Percentiles rank a stretch among this genome's conserved stretches.
Conservation (phyloP, 495 filamentous ascomycete genomes). For the Hypomontagnella monticulosa region DNA sequence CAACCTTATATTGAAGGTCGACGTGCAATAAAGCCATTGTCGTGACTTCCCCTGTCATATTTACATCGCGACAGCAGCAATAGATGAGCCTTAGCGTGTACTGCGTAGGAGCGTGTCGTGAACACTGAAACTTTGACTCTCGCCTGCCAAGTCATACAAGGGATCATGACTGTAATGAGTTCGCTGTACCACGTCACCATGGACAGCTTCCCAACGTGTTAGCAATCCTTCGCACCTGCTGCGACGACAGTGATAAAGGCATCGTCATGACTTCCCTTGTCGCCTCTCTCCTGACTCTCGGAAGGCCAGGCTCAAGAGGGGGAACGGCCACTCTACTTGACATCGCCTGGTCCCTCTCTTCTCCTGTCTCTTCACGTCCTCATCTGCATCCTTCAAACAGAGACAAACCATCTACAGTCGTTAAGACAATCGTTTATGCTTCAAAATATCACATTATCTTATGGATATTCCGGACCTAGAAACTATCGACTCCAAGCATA, state of each 20-base stretch:
- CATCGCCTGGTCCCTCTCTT: background rate
- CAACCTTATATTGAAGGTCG: too few species aligned
- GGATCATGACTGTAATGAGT: background rate
- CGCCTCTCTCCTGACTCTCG: background rate
- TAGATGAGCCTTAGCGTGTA: too few species aligned
- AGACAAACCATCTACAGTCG: background rate
- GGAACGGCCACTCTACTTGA: background rate
- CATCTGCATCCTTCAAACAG: background rate
- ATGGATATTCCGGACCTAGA: background rate
- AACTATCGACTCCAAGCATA: background rate
- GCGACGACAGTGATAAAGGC: background rate
- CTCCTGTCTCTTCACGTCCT: background rate
- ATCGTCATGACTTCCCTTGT: slow-evolving; percentile 15
- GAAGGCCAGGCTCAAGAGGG: slow-evolving; percentile 4
- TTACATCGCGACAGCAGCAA: too few species aligned
- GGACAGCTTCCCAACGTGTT: slow-evolving; percentile 12
- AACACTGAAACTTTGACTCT: background rate
- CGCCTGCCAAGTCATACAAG: too few species aligned
- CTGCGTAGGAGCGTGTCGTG: slow-evolving; percentile 1
- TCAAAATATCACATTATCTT: background rate
- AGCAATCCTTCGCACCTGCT: slow-evolving; percentile 8
- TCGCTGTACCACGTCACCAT: slow-evolving; percentile 8
- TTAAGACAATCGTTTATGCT: background rate
- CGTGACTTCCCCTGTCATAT: too few species aligned
- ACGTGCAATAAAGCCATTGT: too few species aligned